These are phyloP conservation scores for Psophocarpus tetragonolobus DNA, from an alignment of 306 rosid genomes.

Conservation along the genomic window DNA sequence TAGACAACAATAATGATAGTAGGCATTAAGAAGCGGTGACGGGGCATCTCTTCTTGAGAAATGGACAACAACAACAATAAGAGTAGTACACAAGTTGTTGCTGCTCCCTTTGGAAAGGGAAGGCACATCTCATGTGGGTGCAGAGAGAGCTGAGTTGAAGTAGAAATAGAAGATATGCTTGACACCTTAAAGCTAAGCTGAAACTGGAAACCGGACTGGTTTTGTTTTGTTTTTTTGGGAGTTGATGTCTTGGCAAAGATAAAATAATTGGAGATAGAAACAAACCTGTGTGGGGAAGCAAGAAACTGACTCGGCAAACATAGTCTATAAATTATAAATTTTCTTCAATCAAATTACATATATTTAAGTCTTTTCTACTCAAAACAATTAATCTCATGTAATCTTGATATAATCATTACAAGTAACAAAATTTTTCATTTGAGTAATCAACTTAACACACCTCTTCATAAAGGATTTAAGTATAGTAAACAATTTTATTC, in stretches of 20 bases:
- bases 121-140: slow-evolving; percentile 47
- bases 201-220: slow-evolving; percentile 61
- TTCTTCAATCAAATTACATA: neutral
- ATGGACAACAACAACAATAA: neutral
- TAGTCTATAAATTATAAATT: slow-evolving; percentile 16
- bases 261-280: slow-evolving; percentile 68
- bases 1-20: neutral
- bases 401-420: too few species aligned
- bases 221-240: slow-evolving; percentile 51
- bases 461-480: too few species aligned
- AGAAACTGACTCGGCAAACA: slow-evolving; percentile 45
- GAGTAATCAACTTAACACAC: too few species aligned
- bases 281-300: slow-evolving; percentile 19
- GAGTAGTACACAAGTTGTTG: slow-evolving; percentile 16
- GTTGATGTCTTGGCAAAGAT: slow-evolving; percentile 52
- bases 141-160: neutral
- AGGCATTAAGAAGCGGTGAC: slow-evolving; percentile 21
- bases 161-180: slow-evolving; percentile 35
- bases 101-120: slow-evolving; percentile 31
- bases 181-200: slow-evolving; percentile 50
- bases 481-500: too few species aligned
- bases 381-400: too few species aligned
- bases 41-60: slow-evolving; percentile 33
- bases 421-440: too few species aligned
- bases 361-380: too few species aligned